phyloP scores from a whole-genome alignment of 164 flowering plant species.

The Echeveria elegans region DNA sequence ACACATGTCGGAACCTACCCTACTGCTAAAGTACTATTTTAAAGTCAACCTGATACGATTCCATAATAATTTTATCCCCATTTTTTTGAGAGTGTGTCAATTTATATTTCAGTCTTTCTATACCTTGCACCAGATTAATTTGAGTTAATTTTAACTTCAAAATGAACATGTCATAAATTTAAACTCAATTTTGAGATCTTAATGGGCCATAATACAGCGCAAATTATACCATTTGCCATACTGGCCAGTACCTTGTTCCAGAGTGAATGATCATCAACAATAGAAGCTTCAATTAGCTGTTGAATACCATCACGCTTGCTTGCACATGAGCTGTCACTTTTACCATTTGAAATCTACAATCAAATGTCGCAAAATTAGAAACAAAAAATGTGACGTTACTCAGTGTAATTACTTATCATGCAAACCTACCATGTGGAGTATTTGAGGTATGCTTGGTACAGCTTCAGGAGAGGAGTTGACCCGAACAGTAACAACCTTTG shows the following conservation, averaged over 20 bases:
- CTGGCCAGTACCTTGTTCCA: conserved; percentile 72
- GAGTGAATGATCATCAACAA: conserved; percentile 51
- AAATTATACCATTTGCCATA: neutral
- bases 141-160: neutral
- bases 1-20: no score
- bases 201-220: neutral
- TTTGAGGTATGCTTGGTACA: conserved; percentile 85
- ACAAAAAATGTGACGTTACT: neutral
- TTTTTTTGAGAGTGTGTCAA: no score
- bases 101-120: neutral
- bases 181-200: neutral
- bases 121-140: neutral
- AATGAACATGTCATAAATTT: neutral
- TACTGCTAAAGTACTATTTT: no score
- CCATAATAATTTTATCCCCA: no score
- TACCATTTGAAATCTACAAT: conserved; percentile 64
- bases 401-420: neutral
- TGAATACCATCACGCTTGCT: conserved; percentile 70
- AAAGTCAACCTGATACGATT: no score
- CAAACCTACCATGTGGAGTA: conserved; percentile 67
- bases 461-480: conserved; percentile 35
- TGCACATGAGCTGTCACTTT: conserved; percentile 45
- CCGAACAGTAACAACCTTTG: conserved; percentile 27
- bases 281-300: conserved; percentile 68
- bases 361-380: neutral